Evolutionary conservation across 768 basidiomycete species (phyloP).

Genomic region (Lentinus tigrinus): DNA sequence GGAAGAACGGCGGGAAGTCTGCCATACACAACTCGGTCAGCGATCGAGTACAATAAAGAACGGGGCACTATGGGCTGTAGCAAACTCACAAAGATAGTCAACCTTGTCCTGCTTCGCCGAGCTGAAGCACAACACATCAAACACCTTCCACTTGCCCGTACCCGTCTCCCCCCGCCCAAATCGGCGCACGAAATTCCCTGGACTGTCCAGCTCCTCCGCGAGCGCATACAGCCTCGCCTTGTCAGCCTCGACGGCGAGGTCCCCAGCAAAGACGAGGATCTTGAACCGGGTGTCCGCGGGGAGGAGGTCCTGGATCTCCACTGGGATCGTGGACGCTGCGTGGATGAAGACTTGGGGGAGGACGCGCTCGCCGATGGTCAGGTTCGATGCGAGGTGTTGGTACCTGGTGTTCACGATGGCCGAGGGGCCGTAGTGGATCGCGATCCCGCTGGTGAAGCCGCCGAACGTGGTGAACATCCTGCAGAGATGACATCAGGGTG

Average conservation of each 20-base stretch:
- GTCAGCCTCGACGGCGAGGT: slow-evolving; percentile 27
- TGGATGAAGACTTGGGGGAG: slow-evolving; percentile 47
- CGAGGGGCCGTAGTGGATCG: slow-evolving; percentile 49
- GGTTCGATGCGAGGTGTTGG: slow-evolving; percentile 37
- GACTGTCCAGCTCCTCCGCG: slow-evolving; percentile 19
- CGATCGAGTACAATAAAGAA: no score
- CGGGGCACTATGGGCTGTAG: no score
- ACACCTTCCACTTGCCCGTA: background rate
- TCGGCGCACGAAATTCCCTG: slow-evolving; percentile 20
- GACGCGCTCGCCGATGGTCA: slow-evolving; percentile 51
- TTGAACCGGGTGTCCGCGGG: slow-evolving; percentile 50
- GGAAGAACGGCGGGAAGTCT: slow-evolving; percentile 45
- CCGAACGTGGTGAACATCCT: slow-evolving; percentile 48
- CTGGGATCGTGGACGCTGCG: slow-evolving; percentile 44
- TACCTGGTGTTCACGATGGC: slow-evolving; percentile 32
- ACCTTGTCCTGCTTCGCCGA: slow-evolving; percentile 12
- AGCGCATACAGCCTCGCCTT: slow-evolving; percentile 16
- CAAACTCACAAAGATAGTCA: slow-evolving; percentile 8
- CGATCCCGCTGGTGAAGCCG: slow-evolving; percentile 46
- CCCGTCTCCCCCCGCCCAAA: slow-evolving; percentile 7
- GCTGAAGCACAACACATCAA: slow-evolving; percentile 17
- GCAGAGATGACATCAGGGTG: background rate
- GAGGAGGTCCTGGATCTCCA: slow-evolving; percentile 50
- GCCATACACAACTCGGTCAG: background rate
- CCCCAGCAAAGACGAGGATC: slow-evolving; percentile 45